These are phyloP conservation scores for Taphrina flavorubra DNA, from an alignment of 1,139 yeast genomes.

Conservation along the genomic window DNA sequence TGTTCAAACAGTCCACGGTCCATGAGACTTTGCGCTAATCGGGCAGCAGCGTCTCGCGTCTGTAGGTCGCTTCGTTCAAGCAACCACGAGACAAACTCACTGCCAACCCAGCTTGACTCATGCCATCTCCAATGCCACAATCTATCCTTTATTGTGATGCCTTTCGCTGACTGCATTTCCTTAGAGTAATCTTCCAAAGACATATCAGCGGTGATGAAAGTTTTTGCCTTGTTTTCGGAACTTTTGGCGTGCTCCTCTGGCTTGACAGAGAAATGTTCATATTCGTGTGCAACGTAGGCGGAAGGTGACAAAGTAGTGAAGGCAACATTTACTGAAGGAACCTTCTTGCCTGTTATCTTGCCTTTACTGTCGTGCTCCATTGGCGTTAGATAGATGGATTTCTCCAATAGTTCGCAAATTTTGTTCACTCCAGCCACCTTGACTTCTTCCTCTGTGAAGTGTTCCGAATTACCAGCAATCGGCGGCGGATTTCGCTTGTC, in stretches of 20 bases:
- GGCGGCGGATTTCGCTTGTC: constrained; percentile 52
- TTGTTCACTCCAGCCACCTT: constrained; percentile 34
- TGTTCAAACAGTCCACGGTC: constrained; percentile 73
- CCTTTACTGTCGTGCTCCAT: not conserved
- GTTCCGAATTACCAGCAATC: constrained; percentile 46
- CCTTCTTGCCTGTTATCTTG: constrained; percentile 57
- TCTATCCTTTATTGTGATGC: constrained; percentile 72
- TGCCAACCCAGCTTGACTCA: constrained; percentile 79
- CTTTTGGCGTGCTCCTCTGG: not conserved
- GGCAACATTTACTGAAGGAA: constrained; percentile 81
- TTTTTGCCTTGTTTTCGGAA: constrained; percentile 15
- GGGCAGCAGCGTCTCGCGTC: constrained; percentile 79
- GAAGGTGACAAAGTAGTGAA: constrained; percentile 88
- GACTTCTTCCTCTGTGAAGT: constrained; percentile 36
- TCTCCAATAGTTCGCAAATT: constrained; percentile 42
- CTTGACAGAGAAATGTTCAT: constrained; percentile 41
- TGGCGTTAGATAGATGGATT: constrained; percentile 47
- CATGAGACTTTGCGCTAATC: constrained; percentile 79
- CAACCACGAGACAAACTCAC: constrained; percentile 85
- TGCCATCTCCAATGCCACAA: constrained; percentile 90
- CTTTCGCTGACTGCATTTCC: constrained; percentile 67
- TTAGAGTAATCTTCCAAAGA: constrained; percentile 58
- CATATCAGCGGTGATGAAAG: constrained; percentile 51
- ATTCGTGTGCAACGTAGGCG: constrained; percentile 64
- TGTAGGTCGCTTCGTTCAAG: constrained; percentile 77